Conservation (phyloP, 805 yeast genomes). For the Starmerella bacillaris region DNA sequence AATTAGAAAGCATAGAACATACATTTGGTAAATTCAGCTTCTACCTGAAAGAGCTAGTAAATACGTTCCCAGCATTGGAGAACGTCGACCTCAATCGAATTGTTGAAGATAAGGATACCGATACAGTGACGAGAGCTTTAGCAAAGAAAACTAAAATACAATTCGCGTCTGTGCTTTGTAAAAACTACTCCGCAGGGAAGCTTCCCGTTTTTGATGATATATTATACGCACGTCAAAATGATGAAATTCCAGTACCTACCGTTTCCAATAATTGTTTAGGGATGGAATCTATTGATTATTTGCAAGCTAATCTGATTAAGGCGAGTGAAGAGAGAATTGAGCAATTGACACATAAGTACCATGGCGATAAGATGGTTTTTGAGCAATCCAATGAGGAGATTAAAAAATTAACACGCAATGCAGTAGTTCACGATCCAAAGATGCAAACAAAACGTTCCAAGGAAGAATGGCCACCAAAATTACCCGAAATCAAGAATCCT, state of each 20-base stretch:
- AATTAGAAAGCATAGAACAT: conserved; percentile 29
- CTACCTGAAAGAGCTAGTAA: conserved; percentile 32
- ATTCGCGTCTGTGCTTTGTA: conserved; percentile 42
- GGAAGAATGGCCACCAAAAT: conserved; percentile 39
- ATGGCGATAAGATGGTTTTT: conserved; percentile 5
- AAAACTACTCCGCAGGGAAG: conserved; percentile 32
- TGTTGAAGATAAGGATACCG: conserved; percentile 17
- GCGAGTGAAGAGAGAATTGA: conserved; percentile 4
- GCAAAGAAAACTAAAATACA: conserved; percentile 37
- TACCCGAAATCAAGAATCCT: conserved; percentile 49
- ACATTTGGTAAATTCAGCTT: conserved; percentile 37
- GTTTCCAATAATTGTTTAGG: conserved; percentile 6
- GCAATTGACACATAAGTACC: conserved; percentile 3
- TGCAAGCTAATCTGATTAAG: conserved; percentile 11
- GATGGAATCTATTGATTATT: conserved; percentile 8
- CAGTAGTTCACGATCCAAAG: not conserved
- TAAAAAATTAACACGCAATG: conserved; percentile 3
- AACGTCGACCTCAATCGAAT: conserved; percentile 26
- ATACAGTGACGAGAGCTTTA: conserved; percentile 32
- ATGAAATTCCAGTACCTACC: conserved; percentile 10
- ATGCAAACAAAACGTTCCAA: not conserved
- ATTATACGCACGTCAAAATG: conserved; percentile 20
- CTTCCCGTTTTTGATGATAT: conserved; percentile 42
- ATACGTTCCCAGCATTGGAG: conserved; percentile 37
- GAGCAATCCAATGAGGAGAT: conserved; percentile 1